Evolutionary conservation across 768 basidiomycete genomes (phyloP).

Genomic region (Russula olivacea): DNA sequence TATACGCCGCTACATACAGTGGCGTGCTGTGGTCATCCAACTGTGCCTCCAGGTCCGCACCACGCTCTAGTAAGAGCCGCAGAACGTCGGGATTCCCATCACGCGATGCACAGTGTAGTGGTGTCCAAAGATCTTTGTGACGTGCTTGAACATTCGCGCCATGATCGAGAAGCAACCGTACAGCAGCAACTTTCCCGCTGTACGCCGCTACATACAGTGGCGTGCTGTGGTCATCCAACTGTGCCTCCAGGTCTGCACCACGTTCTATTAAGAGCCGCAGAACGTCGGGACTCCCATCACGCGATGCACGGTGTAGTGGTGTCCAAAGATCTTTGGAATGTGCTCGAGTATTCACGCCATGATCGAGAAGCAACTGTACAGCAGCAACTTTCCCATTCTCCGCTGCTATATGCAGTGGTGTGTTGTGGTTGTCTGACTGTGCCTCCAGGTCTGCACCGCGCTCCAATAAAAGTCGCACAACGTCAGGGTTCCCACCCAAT

Average conservation of each 20-base stretch:
- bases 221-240: not conserved
- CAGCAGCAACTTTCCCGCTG: not conserved
- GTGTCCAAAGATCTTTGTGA: not conserved
- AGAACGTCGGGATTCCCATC: not conserved
- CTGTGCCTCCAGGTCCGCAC: not conserved
- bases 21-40: not conserved
- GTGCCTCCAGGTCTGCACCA: not conserved
- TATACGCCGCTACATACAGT: not conserved
- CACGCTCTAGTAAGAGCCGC: not conserved
- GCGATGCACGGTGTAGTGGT: not conserved
- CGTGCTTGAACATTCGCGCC: not conserved
- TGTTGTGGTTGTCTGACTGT: not conserved
- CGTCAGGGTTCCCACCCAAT: not conserved
- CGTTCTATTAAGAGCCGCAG: not conserved
- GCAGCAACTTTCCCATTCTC: not conserved
- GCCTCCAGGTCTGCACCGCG: not conserved
- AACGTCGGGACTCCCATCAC: not conserved
- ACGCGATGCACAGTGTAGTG: not conserved
- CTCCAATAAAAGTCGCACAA: not conserved
- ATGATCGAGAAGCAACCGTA: not conserved
- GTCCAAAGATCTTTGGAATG: not conserved
- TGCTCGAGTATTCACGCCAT: not conserved
- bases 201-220: not conserved
- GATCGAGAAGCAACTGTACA: not conserved
- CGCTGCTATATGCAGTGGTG: not conserved